These are phyloP conservation scores for Phialophora chinensis DNA, from an alignment of 2,329 filamentous ascomycete genomes.

Conservation along the genomic window DNA sequence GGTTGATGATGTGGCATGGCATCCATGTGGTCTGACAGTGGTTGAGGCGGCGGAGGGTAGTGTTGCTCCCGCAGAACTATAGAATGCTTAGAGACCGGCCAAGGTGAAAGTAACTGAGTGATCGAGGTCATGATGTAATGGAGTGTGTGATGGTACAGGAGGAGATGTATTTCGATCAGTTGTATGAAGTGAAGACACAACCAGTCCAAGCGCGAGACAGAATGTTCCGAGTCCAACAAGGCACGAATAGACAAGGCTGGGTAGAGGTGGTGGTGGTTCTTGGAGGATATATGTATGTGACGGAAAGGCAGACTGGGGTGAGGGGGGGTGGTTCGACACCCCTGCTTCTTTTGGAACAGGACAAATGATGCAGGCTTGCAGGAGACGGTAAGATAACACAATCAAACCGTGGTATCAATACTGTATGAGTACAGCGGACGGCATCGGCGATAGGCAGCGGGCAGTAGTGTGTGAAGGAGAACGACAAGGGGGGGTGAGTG, in stretches of 20 bases:
- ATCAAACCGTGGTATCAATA: constrained; percentile 20
- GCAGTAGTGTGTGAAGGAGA: constrained; percentile 13
- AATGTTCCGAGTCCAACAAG: constrained; percentile 19
- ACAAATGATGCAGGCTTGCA: constrained; percentile 25
- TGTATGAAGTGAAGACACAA: constrained; percentile 10
- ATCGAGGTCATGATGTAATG: constrained; percentile 40
- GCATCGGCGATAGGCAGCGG: constrained; percentile 29
- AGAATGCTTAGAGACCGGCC: constrained; percentile 40
- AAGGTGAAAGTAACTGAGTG: constrained; percentile 40
- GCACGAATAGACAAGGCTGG: constrained; percentile 30
- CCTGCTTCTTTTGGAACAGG: constrained; percentile 23
- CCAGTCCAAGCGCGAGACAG: constrained; percentile 20
- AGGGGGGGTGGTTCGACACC: constrained; percentile 26
- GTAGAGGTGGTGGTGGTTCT: constrained; percentile 21
- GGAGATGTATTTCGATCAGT: not conserved
- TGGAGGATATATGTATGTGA: constrained; percentile 36
- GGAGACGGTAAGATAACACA: constrained; percentile 21
- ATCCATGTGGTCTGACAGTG: constrained; percentile 31
- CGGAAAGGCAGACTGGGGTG: constrained; percentile 18
- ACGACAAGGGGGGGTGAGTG: constrained; percentile 9
- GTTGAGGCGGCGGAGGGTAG: constrained; percentile 34
- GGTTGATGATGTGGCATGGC: constrained; percentile 34
- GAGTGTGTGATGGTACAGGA: constrained; percentile 18
- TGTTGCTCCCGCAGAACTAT: constrained; percentile 41
- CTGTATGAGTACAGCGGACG: constrained; percentile 18